Evolutionary conservation across 169 alveolate genomes (phyloP), one percentile per base, ranked within the genome.

Genomic region (Plasmodium yoelii): DNA sequence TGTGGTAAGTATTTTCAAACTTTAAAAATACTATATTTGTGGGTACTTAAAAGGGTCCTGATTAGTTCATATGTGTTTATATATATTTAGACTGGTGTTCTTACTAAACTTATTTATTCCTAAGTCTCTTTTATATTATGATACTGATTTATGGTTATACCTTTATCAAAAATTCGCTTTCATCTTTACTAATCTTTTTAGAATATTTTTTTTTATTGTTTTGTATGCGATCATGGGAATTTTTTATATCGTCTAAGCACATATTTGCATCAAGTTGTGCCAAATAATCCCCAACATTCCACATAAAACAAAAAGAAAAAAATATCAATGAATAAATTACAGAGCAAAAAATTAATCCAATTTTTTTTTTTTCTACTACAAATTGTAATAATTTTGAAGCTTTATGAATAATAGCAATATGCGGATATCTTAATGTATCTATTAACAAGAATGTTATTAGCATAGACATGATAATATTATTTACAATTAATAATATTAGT

Each of bases 301-400:
- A 84, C 91, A 84, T 84, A 59, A 84, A 84, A 59, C 87, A 84
- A 24, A 70, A 84, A 22, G 91, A 84, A 84, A 84, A 67, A 64
- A 84, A 84, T 69, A 84, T 84, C 64, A 84, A 59, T 22, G n/a
- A 47, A 26, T 84, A 84, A 7, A 84, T 73, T 55, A 49, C 3
- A 1, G 87, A 67, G 22, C 91, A 84, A 73, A 84, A 70, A 28
- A 64, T 15, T 42, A 84, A 28, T 12, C 91, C 91, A 13, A 84
- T 34, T 39, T 59, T 67, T 57, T 84, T 84, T 59, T 84, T 49
- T 34, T 60, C 67, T 15, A 84, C 91, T 39, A 84, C 63, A 59
- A 47, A 84, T 44, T 84, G 91, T 22, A 84, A 53, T 15, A 69
- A 57, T 42, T 47, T 84, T 5, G 91, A 84, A 9, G 91, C 91